phyloP scores from a whole-genome alignment of 2,329 filamentous ascomycete genomes.

The Aaosphaeria arxii region DNA sequence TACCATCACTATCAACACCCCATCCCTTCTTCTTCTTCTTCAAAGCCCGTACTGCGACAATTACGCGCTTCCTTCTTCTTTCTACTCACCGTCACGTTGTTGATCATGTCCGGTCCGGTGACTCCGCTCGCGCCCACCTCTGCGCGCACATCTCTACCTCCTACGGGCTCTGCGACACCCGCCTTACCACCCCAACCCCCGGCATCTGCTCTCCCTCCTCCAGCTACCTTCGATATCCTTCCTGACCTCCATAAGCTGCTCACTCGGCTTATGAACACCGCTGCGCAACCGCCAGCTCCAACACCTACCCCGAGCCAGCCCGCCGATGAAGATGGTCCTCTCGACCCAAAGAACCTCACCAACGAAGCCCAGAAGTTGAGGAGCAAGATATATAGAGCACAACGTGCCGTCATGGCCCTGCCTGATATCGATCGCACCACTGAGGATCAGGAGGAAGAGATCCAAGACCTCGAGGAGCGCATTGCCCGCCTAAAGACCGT shows the following conservation, averaged over 20 bases:
- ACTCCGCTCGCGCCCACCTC: slow-evolving; percentile 32
- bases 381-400: slow-evolving; percentile 78
- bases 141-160: slow-evolving; percentile 26
- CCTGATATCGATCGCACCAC: slow-evolving; percentile 68
- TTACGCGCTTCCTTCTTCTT: neutral
- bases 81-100: neutral
- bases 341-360: slow-evolving; percentile 73
- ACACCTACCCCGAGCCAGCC: slow-evolving; percentile 23
- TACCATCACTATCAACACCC: neutral
- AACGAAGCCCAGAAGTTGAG: slow-evolving; percentile 75
- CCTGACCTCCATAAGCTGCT: slow-evolving; percentile 79
- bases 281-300: slow-evolving; percentile 26
- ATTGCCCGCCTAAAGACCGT: slow-evolving; percentile 58
- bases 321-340: slow-evolving; percentile 30
- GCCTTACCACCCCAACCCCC: slow-evolving; percentile 27
- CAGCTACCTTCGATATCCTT: slow-evolving; percentile 81
- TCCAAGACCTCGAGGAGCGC: slow-evolving; percentile 61
- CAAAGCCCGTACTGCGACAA: no score
- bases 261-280: slow-evolving; percentile 62
- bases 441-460: slow-evolving; percentile 70
- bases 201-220: slow-evolving; percentile 65
- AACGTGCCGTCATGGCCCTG: slow-evolving; percentile 61
- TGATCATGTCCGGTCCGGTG: slow-evolving; percentile 28
- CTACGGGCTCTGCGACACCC: slow-evolving; percentile 29
- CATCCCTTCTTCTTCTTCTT: no score